Evolutionary conservation across 192 early-diverging fungal species (phyloP).

Genomic region (Coemansia sp.): DNA sequence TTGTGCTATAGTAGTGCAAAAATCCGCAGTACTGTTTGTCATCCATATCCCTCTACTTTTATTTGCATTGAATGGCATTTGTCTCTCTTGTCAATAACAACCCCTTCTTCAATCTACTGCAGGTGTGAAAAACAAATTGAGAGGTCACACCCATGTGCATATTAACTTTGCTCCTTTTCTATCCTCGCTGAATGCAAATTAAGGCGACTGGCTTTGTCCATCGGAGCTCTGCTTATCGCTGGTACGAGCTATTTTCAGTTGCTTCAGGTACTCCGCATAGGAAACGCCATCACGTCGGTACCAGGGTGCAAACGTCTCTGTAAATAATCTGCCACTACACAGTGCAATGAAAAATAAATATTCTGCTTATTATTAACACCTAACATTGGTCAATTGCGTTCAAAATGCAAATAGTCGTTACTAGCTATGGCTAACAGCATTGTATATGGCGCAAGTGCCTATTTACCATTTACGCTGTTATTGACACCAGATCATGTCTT

Average conservation of each 20-base stretch:
- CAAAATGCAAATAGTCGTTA: background rate
- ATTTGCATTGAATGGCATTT: background rate
- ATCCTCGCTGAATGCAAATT: background rate
- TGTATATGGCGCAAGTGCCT: background rate
- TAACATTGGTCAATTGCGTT: background rate
- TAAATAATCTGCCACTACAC: constrained; percentile 48
- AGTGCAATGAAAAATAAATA: background rate
- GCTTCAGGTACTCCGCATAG: constrained; percentile 42
- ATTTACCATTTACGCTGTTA: background rate
- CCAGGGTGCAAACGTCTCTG: constrained; percentile 48
- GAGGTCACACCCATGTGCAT: background rate
- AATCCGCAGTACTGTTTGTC: background rate
- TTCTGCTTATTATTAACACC: background rate
- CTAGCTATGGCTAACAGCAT: background rate
- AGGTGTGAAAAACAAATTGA: background rate
- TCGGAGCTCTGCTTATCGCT: constrained; percentile 16
- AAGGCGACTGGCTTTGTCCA: background rate
- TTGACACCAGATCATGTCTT: background rate
- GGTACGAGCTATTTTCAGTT: constrained; percentile 43
- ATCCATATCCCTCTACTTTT: background rate
- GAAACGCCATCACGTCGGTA: constrained; percentile 33
- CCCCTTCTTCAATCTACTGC: background rate
- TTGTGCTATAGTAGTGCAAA: background rate
- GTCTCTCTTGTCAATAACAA: background rate
- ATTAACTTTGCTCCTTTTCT: background rate